These are phyloP conservation scores for Fonsecaea monophora DNA, from an alignment of 2,329 filamentous ascomycete genomes.

Conservation along the genomic window DNA sequence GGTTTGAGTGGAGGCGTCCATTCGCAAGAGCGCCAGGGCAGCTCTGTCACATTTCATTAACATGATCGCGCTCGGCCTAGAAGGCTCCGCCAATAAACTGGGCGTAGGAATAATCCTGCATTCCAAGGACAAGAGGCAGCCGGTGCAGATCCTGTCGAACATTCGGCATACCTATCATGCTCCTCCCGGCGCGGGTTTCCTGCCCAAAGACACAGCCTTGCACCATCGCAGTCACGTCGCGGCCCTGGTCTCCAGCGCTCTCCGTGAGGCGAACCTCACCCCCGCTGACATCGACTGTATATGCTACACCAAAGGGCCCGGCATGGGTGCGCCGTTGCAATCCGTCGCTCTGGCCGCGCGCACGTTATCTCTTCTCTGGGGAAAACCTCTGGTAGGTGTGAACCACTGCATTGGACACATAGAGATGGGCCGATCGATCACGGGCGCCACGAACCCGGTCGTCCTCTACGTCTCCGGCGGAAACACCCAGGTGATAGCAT, in stretches of 20 bases:
- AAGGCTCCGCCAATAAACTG: slow-evolving; percentile 97
- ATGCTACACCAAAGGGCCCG: slow-evolving; percentile 93
- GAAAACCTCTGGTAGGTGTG: slow-evolving; percentile 86
- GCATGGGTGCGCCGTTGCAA: slow-evolving; percentile 93
- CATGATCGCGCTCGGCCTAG: slow-evolving; percentile 71
- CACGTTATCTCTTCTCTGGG: slow-evolving; percentile 82
- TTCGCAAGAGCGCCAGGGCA: too few relatives aligned
- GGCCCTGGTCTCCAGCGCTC: slow-evolving; percentile 76
- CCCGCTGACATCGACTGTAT: slow-evolving; percentile 81
- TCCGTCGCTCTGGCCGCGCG: slow-evolving; percentile 85
- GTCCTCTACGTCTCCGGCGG: slow-evolving; percentile 95
- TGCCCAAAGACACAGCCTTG: slow-evolving; percentile 92
- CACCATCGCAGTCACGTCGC: slow-evolving; percentile 91
- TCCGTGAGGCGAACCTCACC: slow-evolving; percentile 70
- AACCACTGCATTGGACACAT: slow-evolving; percentile 99
- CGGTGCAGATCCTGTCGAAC: slow-evolving; percentile 82
- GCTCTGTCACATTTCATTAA: background rate
- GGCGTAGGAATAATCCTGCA: slow-evolving; percentile 92
- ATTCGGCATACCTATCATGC: slow-evolving; percentile 92
- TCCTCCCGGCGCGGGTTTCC: slow-evolving; percentile 90
- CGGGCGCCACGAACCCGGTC: slow-evolving; percentile 86
- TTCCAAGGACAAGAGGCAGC: slow-evolving; percentile 57
- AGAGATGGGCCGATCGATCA: slow-evolving; percentile 96
- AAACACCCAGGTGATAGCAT: slow-evolving; percentile 98
- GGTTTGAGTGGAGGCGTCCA: too few relatives aligned